Conservation (phyloP, 2,329 filamentous ascomycete species). For the Chrysoporthe deuterocubensis region DNA sequence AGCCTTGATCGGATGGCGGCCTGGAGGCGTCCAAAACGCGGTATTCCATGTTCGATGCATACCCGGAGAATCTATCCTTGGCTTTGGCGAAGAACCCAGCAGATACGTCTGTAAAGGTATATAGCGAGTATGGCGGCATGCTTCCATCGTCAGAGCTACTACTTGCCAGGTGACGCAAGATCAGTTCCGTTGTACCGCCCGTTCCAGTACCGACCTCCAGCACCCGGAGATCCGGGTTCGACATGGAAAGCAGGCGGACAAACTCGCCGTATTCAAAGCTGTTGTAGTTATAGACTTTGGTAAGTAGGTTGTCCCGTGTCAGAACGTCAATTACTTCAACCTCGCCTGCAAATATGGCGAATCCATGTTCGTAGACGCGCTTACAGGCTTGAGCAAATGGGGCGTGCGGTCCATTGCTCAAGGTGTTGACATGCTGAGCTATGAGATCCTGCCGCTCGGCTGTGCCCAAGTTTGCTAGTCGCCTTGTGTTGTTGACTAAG, state of each 20-base stretch:
- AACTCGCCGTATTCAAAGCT: neutral
- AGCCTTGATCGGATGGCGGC: conserved; percentile 37
- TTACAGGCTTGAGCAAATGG: too few relatives aligned
- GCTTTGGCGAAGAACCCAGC: conserved; percentile 43
- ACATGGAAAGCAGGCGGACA: neutral
- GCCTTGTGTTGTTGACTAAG: too few relatives aligned
- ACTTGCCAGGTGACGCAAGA: too few relatives aligned
- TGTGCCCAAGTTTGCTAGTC: too few relatives aligned
- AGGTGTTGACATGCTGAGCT: neutral
- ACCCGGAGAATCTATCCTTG: neutral
- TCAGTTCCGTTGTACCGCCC: conserved; percentile 37
- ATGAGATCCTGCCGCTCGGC: too few relatives aligned
- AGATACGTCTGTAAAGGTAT: conserved; percentile 43
- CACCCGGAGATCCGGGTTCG: conserved; percentile 31
- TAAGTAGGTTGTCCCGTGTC: neutral
- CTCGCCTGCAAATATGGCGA: too few relatives aligned
- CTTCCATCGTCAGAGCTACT: too few relatives aligned
- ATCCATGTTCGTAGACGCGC: too few relatives aligned
- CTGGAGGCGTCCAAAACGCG: conserved; percentile 36
- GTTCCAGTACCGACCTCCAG: conserved; percentile 49
- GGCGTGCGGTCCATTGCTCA: neutral
- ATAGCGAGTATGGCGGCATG: too few relatives aligned
- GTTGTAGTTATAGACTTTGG: neutral
- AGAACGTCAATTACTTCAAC: too few relatives aligned
- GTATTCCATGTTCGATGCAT: conserved; percentile 7